Base-by-base conservation (phyloP, 352 stramenopile genomes). In the Phytophthora sansomeana region DNA sequence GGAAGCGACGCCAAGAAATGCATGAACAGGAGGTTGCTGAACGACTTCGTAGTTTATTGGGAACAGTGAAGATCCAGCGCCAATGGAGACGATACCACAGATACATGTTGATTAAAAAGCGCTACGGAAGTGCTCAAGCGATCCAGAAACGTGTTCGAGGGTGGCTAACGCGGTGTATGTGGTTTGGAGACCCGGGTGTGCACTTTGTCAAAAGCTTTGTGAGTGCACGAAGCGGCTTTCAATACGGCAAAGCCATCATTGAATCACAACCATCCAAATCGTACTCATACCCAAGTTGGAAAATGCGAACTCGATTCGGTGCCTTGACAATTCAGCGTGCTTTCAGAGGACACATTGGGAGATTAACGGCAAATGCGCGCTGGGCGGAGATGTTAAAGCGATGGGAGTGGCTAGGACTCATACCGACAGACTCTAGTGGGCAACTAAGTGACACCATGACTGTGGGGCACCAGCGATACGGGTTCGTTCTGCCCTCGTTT, bases 371-470 rank as follows among this genome's bases (percentile, higher is more conserved):
- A 7, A 93, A 91, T 63, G 66, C 78, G n/a, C 52, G 55, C n/a
- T 92, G 85, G 85, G 67, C 74, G n/a, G 68, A 42, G 5, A 93
- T 92, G 80, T 51, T 91, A n/a, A 80, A 71, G 48, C 72, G 81
- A 17, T 94, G 85, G 85, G 73, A 92, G 57, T 94, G 85, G 85
- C 72, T 94, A 43, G 72, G 76, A 7, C 76, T 92, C 14, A 72
- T 60, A 8, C 42, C 65, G 6, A 75, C 43, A 14, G 60, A 77
- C 47, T 63, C 49, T 13, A 77, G 43, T 16, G 65, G 69, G 4
- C 49, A 72, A 17, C 78, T 70, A 35, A 82, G 59, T 29, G 81
- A 91, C 51, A 82, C 72, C 26, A 82, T 91, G 79, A 78, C 65
- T 6, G 67, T 89, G 2, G 81, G 81, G 1, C 78, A 80, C 13